Evolutionary conservation across 805 yeast genomes (phyloP).

Genomic region (Kodamaea hsintzibuensis): DNA sequence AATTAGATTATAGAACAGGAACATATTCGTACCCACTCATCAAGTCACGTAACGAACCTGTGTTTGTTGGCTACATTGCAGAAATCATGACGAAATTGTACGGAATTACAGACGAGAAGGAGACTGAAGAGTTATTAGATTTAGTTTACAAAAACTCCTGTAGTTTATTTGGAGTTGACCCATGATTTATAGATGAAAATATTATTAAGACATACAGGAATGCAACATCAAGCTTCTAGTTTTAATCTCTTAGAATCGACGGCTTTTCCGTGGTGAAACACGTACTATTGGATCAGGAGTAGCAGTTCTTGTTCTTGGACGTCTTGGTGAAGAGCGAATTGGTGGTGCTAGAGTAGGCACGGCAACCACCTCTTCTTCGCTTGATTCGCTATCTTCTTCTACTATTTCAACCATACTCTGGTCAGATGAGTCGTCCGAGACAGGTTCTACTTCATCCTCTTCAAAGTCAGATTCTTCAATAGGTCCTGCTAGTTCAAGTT

Average conservation of each 20-base stretch:
- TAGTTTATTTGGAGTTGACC: constrained; percentile 25
- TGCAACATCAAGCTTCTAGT: background rate
- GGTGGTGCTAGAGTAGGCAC: background rate
- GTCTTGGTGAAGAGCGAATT: background rate
- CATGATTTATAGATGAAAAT: background rate
- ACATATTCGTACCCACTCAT: constrained; percentile 51
- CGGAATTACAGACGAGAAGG: constrained; percentile 26
- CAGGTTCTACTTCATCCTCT: background rate
- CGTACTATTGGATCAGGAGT: background rate
- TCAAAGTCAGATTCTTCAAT: background rate
- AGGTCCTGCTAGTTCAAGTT: background rate
- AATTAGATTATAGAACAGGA: constrained; percentile 19
- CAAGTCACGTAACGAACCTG: constrained; percentile 91
- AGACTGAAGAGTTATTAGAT: constrained; percentile 36
- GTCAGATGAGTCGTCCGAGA: background rate
- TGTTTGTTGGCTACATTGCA: constrained; percentile 79
- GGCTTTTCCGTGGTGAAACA: constrained; percentile 5
- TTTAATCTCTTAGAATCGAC: background rate
- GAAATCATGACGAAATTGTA: constrained; percentile 40
- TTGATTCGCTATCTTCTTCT: background rate
- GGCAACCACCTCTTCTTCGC: constrained; percentile 3
- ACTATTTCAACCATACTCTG: background rate
- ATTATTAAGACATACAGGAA: background rate
- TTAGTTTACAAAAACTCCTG: constrained; percentile 36
- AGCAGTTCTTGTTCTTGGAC: background rate